Evolutionary conservation across 176 grass and related monocot species (phyloP).

Genomic region (Alopecurus myosuroides): DNA sequence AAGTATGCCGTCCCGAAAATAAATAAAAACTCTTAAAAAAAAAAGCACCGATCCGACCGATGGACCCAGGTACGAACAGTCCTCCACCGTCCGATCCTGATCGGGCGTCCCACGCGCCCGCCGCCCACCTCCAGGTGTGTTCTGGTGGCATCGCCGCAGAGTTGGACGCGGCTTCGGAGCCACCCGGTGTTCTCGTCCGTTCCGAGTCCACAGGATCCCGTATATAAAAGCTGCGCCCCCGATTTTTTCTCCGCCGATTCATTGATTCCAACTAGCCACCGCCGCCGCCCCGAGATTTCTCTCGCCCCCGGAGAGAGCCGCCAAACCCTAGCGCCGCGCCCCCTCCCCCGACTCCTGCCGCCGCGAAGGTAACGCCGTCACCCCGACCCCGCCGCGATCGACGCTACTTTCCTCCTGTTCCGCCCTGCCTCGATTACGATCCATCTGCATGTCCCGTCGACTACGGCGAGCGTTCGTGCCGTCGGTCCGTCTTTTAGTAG

Average conservation of each 20-base stretch:
- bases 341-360: neutral
- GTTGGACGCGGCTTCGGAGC: neutral
- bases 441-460: neutral
- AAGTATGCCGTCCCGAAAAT: too few relatives aligned
- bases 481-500: neutral
- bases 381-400: neutral
- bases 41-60: neutral
- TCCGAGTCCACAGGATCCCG: neutral
- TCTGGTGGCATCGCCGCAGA: neutral
- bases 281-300: neutral
- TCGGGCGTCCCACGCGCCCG: neutral
- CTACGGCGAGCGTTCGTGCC: neutral
- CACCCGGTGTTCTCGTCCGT: neutral
- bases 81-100: neutral
- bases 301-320: too few relatives aligned
- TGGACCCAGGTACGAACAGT: too few relatives aligned
- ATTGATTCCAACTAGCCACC: neutral
- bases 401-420: neutral
- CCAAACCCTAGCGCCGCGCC: conserved; percentile 16
- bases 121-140: neutral
- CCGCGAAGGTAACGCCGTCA: neutral
- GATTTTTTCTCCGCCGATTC: neutral
- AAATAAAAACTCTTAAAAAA: too few relatives aligned
- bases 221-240: neutral
- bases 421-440: neutral